Percentiles rank a stretch among this genome's conserved stretches.
phyloP scores from a whole-genome alignment of 495 filamentous ascomycete species.

The Neurospora terricola region DNA sequence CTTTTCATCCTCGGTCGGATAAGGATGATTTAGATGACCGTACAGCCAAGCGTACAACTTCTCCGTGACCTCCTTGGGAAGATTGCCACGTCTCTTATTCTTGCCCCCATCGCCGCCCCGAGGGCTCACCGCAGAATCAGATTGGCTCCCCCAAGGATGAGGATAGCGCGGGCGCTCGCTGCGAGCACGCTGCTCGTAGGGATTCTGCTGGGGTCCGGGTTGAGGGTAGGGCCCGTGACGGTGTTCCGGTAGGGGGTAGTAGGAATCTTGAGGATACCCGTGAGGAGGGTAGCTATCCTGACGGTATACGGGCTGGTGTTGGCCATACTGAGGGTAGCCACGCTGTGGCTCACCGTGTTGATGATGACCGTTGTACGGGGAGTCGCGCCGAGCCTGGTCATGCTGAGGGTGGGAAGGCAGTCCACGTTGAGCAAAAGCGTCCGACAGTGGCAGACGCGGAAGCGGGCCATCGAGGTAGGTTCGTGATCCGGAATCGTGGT shows the following conservation, averaged over 20 bases:
- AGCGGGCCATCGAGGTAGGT: not conserved
- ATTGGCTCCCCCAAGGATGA: not conserved
- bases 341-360: not conserved
- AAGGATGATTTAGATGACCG: constrained; percentile 68
- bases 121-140: not conserved
- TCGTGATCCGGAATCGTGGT: not conserved
- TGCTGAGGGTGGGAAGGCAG: no score
- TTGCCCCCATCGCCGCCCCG: not conserved
- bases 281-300: not conserved
- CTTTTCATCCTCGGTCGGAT: constrained; percentile 88
- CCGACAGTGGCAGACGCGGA: not conserved
- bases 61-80: constrained; percentile 79
- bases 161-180: not conserved
- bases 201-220: not conserved
- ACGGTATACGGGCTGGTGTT: not conserved
- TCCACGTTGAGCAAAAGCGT: not conserved
- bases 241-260: not conserved
- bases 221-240: not conserved
- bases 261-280: not conserved
- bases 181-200: not conserved
- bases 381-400: no score
- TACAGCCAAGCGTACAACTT: constrained; percentile 73
- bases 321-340: not conserved
- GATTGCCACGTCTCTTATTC: constrained; percentile 55
- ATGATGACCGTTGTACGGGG: not conserved